Base-by-base conservation (phyloP, 345 rosid species). In the Aquilaria yunnanensis region DNA sequence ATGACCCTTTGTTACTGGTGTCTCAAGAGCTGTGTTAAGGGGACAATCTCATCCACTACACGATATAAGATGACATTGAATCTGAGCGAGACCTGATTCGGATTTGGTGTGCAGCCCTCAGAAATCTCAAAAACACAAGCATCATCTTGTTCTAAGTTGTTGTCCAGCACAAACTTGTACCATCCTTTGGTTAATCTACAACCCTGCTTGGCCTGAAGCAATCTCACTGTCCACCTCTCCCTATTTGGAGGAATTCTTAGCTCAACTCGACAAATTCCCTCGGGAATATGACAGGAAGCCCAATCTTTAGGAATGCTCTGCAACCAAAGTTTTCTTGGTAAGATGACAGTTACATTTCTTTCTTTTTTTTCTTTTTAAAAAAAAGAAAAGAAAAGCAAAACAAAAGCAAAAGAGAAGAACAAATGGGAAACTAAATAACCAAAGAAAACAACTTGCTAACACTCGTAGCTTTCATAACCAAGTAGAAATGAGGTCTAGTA, bases 61-160 rank as follows among this genome's bases (percentile, higher is more conserved):
- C 55, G 56, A 49, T 47, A 61, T 51, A 61, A 47, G 31, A 14
- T 10, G 5, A 61, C 64, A 49, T 61, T 6, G 12, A 61, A 49
- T 13, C 14, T 6, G 5, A 37, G 1, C 11, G n/a, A 31, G 56
- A 1, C 11, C 30, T 10, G 1, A 4, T 13, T 37, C 13, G 13
- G 43, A 37, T 37, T 61, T 23, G 13, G 12, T 30, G 23, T 23
- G 23, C 23, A 23, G 23, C 23, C 23, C 1, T 23, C 23, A 23
- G 23, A 23, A 23, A 13, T 30, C 64, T 61, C 31, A n/a, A 61
- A 61, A 49, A 49, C 64, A 50, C 64, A 61, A 61, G 23, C 55
- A 61, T 61, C 64, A 49, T 32, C 29, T 11, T 49, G 29, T 61
- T 47, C 53, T 51, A 60, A 60, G 63, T 60, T 60, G 63, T 60